Conservation (phyloP, 2,329 filamentous ascomycete genomes). For the Didymella exigua region DNA sequence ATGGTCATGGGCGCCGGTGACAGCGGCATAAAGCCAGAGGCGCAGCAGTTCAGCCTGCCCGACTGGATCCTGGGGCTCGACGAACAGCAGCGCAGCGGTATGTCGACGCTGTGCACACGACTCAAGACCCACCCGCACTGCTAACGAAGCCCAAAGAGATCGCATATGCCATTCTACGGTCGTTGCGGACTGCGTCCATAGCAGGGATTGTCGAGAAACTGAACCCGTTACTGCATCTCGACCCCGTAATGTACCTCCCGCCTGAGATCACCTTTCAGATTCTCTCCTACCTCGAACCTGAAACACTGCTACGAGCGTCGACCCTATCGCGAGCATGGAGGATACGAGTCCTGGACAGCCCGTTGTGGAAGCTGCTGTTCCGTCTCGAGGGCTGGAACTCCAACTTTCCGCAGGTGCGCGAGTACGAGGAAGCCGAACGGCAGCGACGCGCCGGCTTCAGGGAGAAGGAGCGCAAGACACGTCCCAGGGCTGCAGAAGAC, state of each 20-base stretch:
- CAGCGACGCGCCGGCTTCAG: constrained; percentile 45
- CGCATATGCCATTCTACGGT: constrained; percentile 76
- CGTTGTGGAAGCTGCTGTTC: constrained; percentile 86
- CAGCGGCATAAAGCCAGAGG: constrained; percentile 40
- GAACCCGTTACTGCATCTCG: constrained; percentile 85
- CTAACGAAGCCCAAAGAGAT: constrained; percentile 64
- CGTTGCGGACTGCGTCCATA: constrained; percentile 79
- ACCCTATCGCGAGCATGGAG: constrained; percentile 83
- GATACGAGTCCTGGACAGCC: constrained; percentile 77
- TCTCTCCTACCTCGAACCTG: constrained; percentile 81
- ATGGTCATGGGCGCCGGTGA: constrained; percentile 46
- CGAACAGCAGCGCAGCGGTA: constrained; percentile 63
- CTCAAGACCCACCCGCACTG: neutral
- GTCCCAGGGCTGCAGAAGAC: constrained; percentile 53
- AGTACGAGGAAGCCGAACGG: constrained; percentile 66
- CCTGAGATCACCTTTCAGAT: constrained; percentile 90
- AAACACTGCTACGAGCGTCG: constrained; percentile 79
- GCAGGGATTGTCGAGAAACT: constrained; percentile 80
- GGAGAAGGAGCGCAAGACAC: constrained; percentile 53
- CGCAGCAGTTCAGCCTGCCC: constrained; percentile 51
- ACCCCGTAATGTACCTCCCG: constrained; percentile 85
- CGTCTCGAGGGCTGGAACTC: constrained; percentile 84
- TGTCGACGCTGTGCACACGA: constrained; percentile 15
- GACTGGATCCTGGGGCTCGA: constrained; percentile 61
- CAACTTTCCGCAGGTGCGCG: constrained; percentile 65